phyloP scores from a whole-genome alignment of 2,329 filamentous ascomycete species.

The Exophiala alcalophila region DNA sequence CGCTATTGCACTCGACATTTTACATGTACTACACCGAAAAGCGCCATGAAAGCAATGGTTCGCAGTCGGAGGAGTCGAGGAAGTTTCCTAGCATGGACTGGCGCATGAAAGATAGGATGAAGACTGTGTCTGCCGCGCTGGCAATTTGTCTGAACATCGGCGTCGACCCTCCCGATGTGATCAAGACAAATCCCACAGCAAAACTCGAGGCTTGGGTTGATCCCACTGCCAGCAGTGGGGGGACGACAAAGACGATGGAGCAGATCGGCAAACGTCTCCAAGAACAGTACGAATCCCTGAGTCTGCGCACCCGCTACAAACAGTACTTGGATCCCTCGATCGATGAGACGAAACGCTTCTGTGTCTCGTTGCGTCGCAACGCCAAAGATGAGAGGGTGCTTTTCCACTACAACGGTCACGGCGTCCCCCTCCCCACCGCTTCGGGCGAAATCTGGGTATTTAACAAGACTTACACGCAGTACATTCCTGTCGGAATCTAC shows the following conservation, averaged over 20 bases:
- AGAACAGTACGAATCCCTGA: slow-evolving; percentile 91
- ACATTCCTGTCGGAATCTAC: slow-evolving; percentile 93
- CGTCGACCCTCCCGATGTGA: slow-evolving; percentile 92
- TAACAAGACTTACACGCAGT: slow-evolving; percentile 97
- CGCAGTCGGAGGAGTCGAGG: slow-evolving; percentile 61
- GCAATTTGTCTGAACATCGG: slow-evolving; percentile 96
- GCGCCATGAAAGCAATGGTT: slow-evolving; percentile 89
- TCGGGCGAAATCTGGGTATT: slow-evolving; percentile 99
- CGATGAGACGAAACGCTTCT: slow-evolving; percentile 96
- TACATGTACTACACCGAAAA: slow-evolving; percentile 99
- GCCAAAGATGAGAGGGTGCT: slow-evolving; percentile 94
- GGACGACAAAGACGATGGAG: slow-evolving; percentile 79
- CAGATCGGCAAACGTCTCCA: slow-evolving; percentile 96
- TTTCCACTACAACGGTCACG: slow-evolving; percentile 99
- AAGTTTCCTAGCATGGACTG: slow-evolving; percentile 74
- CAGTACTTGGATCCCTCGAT: slow-evolving; percentile 94
- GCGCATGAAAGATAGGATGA: slow-evolving; percentile 94
- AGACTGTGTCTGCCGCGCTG: slow-evolving; percentile 92
- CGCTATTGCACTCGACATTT: slow-evolving; percentile 85
- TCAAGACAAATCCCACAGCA: slow-evolving; percentile 90
- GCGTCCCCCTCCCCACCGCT: slow-evolving; percentile 89
- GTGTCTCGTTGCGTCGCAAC: slow-evolving; percentile 81
- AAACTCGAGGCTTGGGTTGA: slow-evolving; percentile 97
- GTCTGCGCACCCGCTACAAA: slow-evolving; percentile 94
- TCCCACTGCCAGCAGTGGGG: slow-evolving; percentile 72